phyloP scores from a whole-genome alignment of 2,329 filamentous ascomycete species.

The Paracoccidioides lutzii region DNA sequence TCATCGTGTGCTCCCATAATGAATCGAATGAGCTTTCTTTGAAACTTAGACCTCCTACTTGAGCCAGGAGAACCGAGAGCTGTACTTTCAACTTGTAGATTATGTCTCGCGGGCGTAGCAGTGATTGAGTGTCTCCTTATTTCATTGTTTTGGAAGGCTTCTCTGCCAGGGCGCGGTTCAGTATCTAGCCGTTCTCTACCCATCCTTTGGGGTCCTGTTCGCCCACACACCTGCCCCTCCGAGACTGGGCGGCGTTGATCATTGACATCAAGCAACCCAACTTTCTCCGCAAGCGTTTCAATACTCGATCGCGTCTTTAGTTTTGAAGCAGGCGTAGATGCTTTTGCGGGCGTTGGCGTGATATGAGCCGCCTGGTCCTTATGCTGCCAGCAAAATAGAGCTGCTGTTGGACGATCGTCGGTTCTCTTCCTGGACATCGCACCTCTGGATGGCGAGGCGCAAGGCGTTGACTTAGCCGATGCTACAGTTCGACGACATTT shows the following conservation, averaged over 20 bases:
- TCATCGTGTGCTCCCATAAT: conserved; percentile 21
- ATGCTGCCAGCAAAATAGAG: conserved; percentile 85
- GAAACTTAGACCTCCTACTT: conserved; percentile 13
- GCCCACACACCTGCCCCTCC: not conserved
- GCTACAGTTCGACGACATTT: conserved; percentile 63
- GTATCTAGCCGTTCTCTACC: not conserved
- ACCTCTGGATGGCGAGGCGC: conserved; percentile 15
- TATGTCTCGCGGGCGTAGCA: not conserved
- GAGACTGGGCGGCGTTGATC: conserved; percentile 6
- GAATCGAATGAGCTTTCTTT: conserved; percentile 22
- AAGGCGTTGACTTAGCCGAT: conserved; percentile 17
- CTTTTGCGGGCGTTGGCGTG: conserved; percentile 22
- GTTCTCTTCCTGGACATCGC: not conserved
- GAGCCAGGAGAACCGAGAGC: conserved; percentile 3
- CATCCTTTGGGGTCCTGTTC: not conserved
- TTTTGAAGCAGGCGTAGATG: conserved; percentile 41
- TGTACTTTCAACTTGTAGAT: not conserved
- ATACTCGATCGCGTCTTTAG: conserved; percentile 60
- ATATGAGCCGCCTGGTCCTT: conserved; percentile 59
- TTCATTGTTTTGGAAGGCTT: not conserved
- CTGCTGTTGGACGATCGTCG: conserved; percentile 15
- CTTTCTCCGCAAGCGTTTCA: conserved; percentile 69
- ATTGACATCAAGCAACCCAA: conserved; percentile 61
- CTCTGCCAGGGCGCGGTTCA: not conserved
- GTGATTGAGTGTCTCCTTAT: conserved; percentile 2